Evolutionary conservation across 306 rosid genomes (phyloP).

Genomic region (Trifolium dubium): DNA sequence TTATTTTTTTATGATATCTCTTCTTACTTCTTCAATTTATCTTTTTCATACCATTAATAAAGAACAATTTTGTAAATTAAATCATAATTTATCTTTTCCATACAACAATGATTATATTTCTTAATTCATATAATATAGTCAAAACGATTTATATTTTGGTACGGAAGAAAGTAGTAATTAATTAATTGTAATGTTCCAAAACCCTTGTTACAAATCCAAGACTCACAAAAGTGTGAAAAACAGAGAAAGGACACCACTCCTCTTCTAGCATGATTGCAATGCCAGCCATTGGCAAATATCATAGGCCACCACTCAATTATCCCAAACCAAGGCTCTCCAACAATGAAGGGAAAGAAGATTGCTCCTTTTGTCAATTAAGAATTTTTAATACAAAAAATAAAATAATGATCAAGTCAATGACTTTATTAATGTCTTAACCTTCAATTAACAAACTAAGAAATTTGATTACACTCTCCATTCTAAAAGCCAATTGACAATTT

Average conservation of each 20-base stretch:
- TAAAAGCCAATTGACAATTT: too few relatives aligned
- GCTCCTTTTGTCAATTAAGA: constrained; percentile 14
- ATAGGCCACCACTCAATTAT: constrained; percentile 32
- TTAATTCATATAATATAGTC: too few relatives aligned
- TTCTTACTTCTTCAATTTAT: too few relatives aligned
- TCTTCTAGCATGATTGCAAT: constrained; percentile 43
- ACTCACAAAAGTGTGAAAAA: constrained; percentile 7
- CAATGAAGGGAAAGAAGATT: constrained; percentile 43
- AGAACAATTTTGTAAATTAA: too few relatives aligned
- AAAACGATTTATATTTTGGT: too few relatives aligned
- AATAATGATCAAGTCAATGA: constrained; percentile 46
- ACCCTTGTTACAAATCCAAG: constrained; percentile 31
- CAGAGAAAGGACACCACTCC: constrained; percentile 41
- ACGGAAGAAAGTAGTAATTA: too few relatives aligned
- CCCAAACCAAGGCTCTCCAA: constrained; percentile 40
- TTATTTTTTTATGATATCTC: too few relatives aligned
- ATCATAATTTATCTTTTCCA: too few relatives aligned
- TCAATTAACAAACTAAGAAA: constrained; percentile 33
- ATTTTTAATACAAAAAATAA: neutral
- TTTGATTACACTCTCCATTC: neutral
- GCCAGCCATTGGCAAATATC: constrained; percentile 8
- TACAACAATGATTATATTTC: too few relatives aligned
- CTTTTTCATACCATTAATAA: too few relatives aligned
- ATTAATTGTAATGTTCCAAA: constrained; percentile 16
- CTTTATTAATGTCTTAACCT: constrained; percentile 45